Conservation (phyloP, 345 rosid species). For the Linum tenue region DNA sequence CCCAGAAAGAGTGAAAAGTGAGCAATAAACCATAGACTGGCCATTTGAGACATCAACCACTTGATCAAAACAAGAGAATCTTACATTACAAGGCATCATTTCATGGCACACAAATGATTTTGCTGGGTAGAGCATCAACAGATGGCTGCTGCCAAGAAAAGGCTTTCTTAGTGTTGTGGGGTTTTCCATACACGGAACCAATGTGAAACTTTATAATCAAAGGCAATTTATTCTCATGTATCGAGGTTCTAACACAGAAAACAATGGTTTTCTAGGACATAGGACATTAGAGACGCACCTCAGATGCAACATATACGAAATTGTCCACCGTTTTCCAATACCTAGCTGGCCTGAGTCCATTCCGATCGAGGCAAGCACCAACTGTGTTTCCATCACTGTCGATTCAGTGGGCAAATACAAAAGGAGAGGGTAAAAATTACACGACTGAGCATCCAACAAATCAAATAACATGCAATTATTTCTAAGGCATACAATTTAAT, state of each 20-base stretch:
- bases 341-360: slow-evolving; percentile 99
- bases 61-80: background rate
- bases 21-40: background rate
- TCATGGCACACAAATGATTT: background rate
- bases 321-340: slow-evolving; percentile 94
- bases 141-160: slow-evolving; percentile 1
- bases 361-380: slow-evolving; percentile 96
- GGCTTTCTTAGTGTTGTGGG: background rate
- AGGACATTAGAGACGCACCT: slow-evolving; percentile 43
- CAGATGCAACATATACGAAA: slow-evolving; percentile 94
- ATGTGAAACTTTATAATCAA: background rate
- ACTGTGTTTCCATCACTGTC: slow-evolving; percentile 98
- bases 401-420: slow-evolving; percentile 31
- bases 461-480: background rate
- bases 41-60: background rate
- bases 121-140: background rate
- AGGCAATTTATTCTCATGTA: background rate
- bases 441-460: background rate
- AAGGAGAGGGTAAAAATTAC: slow-evolving; percentile 16
- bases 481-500: background rate
- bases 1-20: background rate
- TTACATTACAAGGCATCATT: background rate
- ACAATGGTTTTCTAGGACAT: slow-evolving; percentile 7
- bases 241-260: slow-evolving; percentile 6
- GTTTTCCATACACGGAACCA: background rate